Base-by-base conservation (phyloP, 805 yeast species). In the Saccharomycopsis sp. region DNA sequence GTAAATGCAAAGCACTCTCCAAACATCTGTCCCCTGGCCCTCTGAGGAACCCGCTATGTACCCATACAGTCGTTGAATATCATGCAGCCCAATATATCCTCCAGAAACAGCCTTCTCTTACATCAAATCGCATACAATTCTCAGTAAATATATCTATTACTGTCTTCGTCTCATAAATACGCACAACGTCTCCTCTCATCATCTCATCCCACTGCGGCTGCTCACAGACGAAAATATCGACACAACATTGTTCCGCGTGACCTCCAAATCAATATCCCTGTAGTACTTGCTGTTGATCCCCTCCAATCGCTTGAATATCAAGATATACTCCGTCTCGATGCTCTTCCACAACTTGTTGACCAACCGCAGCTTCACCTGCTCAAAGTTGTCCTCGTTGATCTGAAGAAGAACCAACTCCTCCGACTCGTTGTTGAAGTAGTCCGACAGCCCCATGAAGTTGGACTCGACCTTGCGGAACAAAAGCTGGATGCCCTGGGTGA, bases 311-410 rank as follows among this genome's bases (percentile, higher is more conserved):
- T 78, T 70, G 63, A 85, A 81, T 24, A 81, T 73, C 4, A 78
- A 75, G 20, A 80, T 78, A 63, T 83, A 84, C 61, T 82, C 81
- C 20, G 81, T 83, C 63, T 85, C 89, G 58, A 88, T 71, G 18
- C 87, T 83, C 15, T 77, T 74, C 94, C 96, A 85, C 57, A 89
- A 76, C 65, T 78, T 80, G 44, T 79, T 82, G 46, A 83, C 71
- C 47, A 89, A 67, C 51, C 78, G 82, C 52, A 74, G 77, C 64
- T 83, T 87, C 60, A 77, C 71, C 59, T 74, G 76, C 37, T 73
- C 56, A 0, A 69, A 67, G 12, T 67, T 67, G 1, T 52, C 53
- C 14, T 63, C 62, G 51, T 54, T 57, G 18, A 60, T 52, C 34
- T 53, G 29, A 2, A 60, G 29, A 15, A 60, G 48, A 8, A 57